A percentile compares a stretch with the other conserved stretches of the same genome.
These are phyloP conservation scores for Trichoderma sp. DNA, from an alignment of 2,329 filamentous ascomycete species.

Conservation along the genomic window DNA sequence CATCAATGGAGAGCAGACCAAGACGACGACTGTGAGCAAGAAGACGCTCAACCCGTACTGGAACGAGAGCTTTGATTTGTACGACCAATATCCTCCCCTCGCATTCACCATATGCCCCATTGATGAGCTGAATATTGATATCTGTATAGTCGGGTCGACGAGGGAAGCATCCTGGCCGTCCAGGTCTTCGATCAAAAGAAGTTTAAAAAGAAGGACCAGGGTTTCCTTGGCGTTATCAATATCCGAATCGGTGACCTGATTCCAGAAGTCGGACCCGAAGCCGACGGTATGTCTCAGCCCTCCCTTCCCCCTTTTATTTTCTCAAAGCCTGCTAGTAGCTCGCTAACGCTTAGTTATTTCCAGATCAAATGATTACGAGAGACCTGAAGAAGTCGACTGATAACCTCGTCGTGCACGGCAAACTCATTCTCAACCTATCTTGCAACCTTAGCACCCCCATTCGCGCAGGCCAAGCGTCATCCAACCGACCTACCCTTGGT, in stretches of 20 bases:
- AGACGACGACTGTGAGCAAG: constrained; percentile 96
- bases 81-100: constrained; percentile 39
- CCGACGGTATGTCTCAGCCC: constrained; percentile 68
- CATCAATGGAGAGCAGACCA: constrained; percentile 95
- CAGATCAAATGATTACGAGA: constrained; percentile 96
- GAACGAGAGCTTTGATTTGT: constrained; percentile 99
- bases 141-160: constrained; percentile 70
- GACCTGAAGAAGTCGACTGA: constrained; percentile 98
- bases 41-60: constrained; percentile 99
- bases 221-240: constrained; percentile 96
- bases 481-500: constrained; percentile 46
- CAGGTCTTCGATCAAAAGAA: constrained; percentile 99
- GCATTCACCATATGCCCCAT: background rate
- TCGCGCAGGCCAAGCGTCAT: constrained; percentile 47
- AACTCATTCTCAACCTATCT: constrained; percentile 93
- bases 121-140: constrained; percentile 1
- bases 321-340: background rate
- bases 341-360: constrained; percentile 26
- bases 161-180: constrained; percentile 94
- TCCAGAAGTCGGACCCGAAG: constrained; percentile 75
- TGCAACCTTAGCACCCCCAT: constrained; percentile 78
- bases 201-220: constrained; percentile 99
- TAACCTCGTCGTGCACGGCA: constrained; percentile 95
- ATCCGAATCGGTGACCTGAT: constrained; percentile 93
- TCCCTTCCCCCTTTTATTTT: background rate